phyloP scores from a whole-genome alignment of 2,329 filamentous ascomycete species.

The Talaromyces sp. region DNA sequence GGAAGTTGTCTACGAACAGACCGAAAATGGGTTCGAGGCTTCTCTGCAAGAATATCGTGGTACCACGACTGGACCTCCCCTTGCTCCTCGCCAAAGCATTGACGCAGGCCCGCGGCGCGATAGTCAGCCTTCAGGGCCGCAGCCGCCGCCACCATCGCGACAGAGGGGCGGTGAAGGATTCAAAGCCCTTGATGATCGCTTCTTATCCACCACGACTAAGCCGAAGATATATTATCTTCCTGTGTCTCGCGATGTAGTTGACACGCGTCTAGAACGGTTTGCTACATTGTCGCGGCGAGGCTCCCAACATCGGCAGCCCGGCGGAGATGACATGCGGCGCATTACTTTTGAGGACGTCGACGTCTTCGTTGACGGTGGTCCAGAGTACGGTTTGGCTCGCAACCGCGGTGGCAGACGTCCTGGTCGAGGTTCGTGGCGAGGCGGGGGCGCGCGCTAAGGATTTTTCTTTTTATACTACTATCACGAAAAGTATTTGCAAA shows the following conservation, averaged over 20 bases:
- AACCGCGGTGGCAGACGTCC: constrained; percentile 32
- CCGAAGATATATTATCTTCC: constrained; percentile 64
- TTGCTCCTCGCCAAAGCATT: constrained; percentile 21
- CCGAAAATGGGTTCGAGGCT: constrained; percentile 54
- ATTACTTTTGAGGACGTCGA: constrained; percentile 69
- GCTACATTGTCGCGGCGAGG: constrained; percentile 40
- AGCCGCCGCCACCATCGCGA: constrained; percentile 8
- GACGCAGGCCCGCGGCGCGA: constrained; percentile 21
- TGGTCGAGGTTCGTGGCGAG: constrained; percentile 22
- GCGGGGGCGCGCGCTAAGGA: constrained; percentile 13
- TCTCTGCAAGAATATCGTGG: constrained; percentile 49
- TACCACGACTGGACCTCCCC: constrained; percentile 18
- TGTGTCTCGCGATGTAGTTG: constrained; percentile 60
- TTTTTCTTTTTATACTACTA: neutral
- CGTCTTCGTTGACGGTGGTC: constrained; percentile 65
- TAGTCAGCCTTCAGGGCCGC: constrained; percentile 15
- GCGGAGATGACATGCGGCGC: constrained; percentile 57
- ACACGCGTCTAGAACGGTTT: constrained; percentile 60
- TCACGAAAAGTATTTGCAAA: neutral
- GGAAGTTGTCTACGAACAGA: constrained; percentile 67
- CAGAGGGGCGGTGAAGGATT: constrained; percentile 41
- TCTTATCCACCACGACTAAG: constrained; percentile 56
- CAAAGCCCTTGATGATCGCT: constrained; percentile 56
- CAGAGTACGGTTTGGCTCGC: constrained; percentile 52
- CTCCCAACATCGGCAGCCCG: constrained; percentile 26